Base-by-base conservation (phyloP, 2,329 filamentous ascomycete genomes). In the Pestalotiopsis sp. region DNA sequence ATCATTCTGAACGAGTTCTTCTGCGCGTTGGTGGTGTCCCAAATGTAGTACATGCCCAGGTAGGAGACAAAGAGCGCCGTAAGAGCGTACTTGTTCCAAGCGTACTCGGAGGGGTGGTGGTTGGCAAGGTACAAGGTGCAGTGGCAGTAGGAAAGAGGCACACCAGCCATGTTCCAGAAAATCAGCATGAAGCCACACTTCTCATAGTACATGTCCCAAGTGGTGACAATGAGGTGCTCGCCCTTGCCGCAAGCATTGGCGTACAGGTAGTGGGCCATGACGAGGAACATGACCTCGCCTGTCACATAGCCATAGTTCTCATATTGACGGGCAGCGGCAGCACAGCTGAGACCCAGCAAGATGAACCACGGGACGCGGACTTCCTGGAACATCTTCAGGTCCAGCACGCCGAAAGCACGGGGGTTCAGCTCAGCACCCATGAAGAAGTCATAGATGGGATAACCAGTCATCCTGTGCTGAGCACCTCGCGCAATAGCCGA, bases 161-260 rank as follows among this genome's bases (percentile, higher is more conserved):
- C 94, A 73, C 94, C 94, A 61, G 94, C 94, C 79, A 97, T 85
- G 82, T 97, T 97, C 94, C 94, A 97, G 88, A 97, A 97, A 80
- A 97, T 97, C 73, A 97, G 88, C 94, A 97, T 97, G 85, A 97
- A 97, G 65, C 94, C 94, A 89, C 93, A 95, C 83, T 97, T 97
- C 86, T 97, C 94, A 76, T 94, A 95, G 85, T 97, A 97, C 92
- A 97, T 97, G 76, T 97, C 94, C 92, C 94, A 97, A 64, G 93
- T 96, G 9, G 92, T 92, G 69, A 94, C 88, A 80, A 97, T 97
- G 78, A 94, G 88, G 81, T 97, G 93, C 82, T 97, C 94, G 62
- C 92, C 95, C 84, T 97, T 97, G 74, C 91, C 90, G 84, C 94
- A 97, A 66, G 94, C 94, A 79, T 97, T 96, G 77, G 94, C 93